phyloP scores from a whole-genome alignment of 495 filamentous ascomycete genomes.

The Podospora pseudocomata region DNA sequence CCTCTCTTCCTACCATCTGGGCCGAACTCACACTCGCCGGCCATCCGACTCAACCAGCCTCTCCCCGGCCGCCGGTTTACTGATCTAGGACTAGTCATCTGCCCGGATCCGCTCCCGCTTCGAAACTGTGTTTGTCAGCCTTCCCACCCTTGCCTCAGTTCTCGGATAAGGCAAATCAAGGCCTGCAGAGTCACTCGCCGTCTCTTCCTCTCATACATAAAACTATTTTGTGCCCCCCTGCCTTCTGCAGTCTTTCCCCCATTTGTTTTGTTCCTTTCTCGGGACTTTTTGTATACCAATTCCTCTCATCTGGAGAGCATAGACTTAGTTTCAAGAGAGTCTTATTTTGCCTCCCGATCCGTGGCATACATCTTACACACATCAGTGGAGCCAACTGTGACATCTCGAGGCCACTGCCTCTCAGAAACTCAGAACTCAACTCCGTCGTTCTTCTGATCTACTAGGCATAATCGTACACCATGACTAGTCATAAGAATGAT shows the following conservation, averaged over 20 bases:
- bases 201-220: conserved; percentile 1
- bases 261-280: conserved; percentile 8
- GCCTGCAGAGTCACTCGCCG: not conserved
- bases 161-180: not conserved
- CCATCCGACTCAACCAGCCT: not conserved
- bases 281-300: not conserved
- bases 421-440: not conserved
- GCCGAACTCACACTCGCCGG: not conserved
- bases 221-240: not conserved
- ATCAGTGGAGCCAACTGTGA: not conserved
- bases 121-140: not conserved
- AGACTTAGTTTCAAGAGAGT: conserved; percentile 1
- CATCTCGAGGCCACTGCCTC: not conserved
- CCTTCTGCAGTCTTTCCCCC: conserved; percentile 1
- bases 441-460: not conserved
- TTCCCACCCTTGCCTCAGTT: not conserved
- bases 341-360: not conserved
- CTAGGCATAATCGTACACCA: conserved; percentile 13
- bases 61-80: conserved; percentile 1
- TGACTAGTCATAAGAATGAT: conserved; percentile 34
- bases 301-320: not conserved
- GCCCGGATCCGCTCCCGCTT: not conserved
- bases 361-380: not conserved
- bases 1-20: not conserved
- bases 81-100: not conserved